Percentiles rank a stretch among this genome's conserved stretches.
phyloP scores from a whole-genome alignment of 331 rosid species.

The Pyracantha coccinea region DNA sequence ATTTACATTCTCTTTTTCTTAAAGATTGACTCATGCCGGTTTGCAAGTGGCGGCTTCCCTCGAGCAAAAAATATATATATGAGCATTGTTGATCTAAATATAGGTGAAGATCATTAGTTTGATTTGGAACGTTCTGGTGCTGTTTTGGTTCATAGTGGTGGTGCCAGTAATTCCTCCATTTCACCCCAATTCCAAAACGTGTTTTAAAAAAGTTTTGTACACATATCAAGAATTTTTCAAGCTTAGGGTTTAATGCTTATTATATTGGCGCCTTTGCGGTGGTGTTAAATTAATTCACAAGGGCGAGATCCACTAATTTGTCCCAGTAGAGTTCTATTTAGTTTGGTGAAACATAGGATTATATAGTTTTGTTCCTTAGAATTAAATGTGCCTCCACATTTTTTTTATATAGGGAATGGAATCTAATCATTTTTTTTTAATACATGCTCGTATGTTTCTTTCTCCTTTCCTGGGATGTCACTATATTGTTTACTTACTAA shows the following conservation, averaged over 20 bases:
- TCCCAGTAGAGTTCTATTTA: not conserved
- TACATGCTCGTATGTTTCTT: not conserved
- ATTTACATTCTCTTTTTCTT: too few species aligned
- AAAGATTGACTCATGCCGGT: too few species aligned
- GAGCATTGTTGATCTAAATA: too few species aligned
- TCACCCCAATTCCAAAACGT: too few species aligned
- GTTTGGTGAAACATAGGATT: not conserved
- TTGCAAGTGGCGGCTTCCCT: too few species aligned
- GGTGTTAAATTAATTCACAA: not conserved
- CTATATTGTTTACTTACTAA: not conserved
- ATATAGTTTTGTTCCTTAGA: not conserved
- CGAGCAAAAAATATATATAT: too few species aligned
- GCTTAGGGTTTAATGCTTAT: not conserved
- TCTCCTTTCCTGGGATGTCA: slow-evolving; percentile 7
- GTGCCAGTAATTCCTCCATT: too few species aligned
- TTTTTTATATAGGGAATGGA: not conserved
- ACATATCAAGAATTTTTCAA: not conserved
- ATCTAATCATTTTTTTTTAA: slow-evolving; percentile 1
- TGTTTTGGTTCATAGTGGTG: too few species aligned
- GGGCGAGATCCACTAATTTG: not conserved
- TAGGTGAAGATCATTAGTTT: too few species aligned
- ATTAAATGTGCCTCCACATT: not conserved
- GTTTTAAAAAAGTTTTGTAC: too few species aligned
- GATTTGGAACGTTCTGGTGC: too few species aligned
- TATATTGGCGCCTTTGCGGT: not conserved